A percentile compares a stretch with the other conserved stretches of the same genome.
Evolutionary conservation across 1,284 basidiomycete genomes (phyloP).

Genomic region (Malassezia brasiliensis): DNA sequence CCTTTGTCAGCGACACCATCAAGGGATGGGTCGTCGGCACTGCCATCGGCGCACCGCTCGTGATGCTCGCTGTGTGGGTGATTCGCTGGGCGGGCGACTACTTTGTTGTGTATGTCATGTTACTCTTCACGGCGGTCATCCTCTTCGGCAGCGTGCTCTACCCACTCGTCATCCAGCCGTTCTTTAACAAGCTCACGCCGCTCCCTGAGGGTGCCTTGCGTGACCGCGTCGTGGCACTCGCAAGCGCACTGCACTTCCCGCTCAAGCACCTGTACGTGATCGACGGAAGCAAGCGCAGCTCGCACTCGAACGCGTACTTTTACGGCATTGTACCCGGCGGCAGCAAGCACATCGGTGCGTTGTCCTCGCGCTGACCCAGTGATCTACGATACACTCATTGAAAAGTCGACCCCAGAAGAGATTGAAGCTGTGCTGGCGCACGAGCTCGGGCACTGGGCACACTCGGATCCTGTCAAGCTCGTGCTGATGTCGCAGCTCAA

Average conservation of each 20-base stretch:
- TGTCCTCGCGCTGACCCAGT: constrained; percentile 45
- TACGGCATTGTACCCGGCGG: constrained; percentile 42
- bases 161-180: constrained; percentile 72
- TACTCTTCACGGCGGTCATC: constrained; percentile 57
- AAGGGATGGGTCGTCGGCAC: constrained; percentile 69
- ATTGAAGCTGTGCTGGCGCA: constrained; percentile 56
- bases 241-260: constrained; percentile 66
- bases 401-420: constrained; percentile 67
- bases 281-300: constrained; percentile 87
- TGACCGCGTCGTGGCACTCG: constrained; percentile 38
- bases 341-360: constrained; percentile 53
- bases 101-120: constrained; percentile 42
- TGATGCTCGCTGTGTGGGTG: constrained; percentile 74
- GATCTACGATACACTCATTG: constrained; percentile 90
- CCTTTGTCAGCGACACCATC: constrained; percentile 62
- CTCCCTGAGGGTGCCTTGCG: constrained; percentile 51
- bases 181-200: constrained; percentile 93
- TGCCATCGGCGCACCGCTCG: constrained; percentile 73
- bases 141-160: constrained; percentile 53
- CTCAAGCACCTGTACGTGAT: constrained; percentile 91
- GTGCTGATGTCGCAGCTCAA: constrained; percentile 75
- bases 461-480: constrained; percentile 74
- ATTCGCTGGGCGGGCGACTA: constrained; percentile 74
- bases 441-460: constrained; percentile 62
- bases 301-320: constrained; percentile 73